Percentiles rank a stretch among this genome's conserved stretches.
Evolutionary conservation across 2,329 filamentous ascomycete species (phyloP).

Genomic region (Grosmannia huntii): DNA sequence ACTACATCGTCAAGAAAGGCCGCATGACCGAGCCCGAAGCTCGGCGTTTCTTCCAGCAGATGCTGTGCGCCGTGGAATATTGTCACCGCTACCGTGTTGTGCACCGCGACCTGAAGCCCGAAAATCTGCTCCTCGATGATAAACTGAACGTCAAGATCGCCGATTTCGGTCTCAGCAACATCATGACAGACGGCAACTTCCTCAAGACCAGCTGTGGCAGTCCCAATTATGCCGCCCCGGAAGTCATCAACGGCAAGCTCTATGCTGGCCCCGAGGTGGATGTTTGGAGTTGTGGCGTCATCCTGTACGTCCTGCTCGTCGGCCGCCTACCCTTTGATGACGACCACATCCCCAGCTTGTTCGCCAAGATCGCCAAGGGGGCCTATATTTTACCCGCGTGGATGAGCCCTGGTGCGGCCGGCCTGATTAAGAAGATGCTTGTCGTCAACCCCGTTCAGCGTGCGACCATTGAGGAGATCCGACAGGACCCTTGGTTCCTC

Average conservation of each 20-base stretch:
- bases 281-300: constrained; percentile 94
- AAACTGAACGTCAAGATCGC: constrained; percentile 98
- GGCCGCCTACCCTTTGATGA: constrained; percentile 90
- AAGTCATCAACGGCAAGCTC: constrained; percentile 94
- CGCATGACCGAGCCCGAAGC: constrained; percentile 84
- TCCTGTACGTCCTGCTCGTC: constrained; percentile 71
- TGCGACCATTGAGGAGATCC: constrained; percentile 87
- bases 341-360: constrained; percentile 92
- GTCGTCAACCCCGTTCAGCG: constrained; percentile 90
- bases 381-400: constrained; percentile 88
- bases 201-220: constrained; percentile 97
- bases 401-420: constrained; percentile 71
- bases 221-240: constrained; percentile 94
- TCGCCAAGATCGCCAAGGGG: constrained; percentile 93
- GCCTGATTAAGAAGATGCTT: constrained; percentile 82
- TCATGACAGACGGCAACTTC: constrained; percentile 99
- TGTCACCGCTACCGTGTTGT: constrained; percentile 98
- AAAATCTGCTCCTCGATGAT: constrained; percentile 90
- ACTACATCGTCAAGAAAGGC: constrained; percentile 93
- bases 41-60: constrained; percentile 98
- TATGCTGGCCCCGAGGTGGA: constrained; percentile 97
- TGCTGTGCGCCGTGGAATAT: constrained; percentile 97
- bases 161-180: constrained; percentile 96
- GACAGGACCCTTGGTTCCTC: constrained; percentile 86
- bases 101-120: constrained; percentile 91